Evolutionary conservation across 306 rosid genomes (phyloP), one percentile per base, ranked within the genome.

Genomic region (Lathyrus oleraceus): DNA sequence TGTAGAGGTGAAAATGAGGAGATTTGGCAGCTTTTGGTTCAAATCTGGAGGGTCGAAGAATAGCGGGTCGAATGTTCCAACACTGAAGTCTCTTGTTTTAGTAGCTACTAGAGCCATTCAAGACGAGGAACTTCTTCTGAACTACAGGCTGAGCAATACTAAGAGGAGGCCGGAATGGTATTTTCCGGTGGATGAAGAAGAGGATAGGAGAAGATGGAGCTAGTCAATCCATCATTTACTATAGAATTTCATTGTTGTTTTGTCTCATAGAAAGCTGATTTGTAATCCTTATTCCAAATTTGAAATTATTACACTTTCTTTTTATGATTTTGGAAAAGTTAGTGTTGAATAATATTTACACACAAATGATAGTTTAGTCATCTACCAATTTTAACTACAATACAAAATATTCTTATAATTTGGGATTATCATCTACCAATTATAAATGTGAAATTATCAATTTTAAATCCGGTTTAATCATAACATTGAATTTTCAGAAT

Each of bases 161-260:
- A 90, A 86, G 65, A 84, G 83, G 65, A 76, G 89, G 60, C 97
- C 97, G 0, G 86, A 78, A 40, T 94, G 98, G 97, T 90, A 88
- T 69, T 59, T 75, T 70, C 88, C 96, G 0, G 98, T 94, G 25
- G 91, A 94, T 60, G 96, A 90, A 79, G 98, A 90, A 78, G 98
- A 90, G 80, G 98, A 94, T 62, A 65, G 75, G 76, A 90, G 95
- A 82, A 90, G 98, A 83, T 93, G 97, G 93, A 81, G 96, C 80
- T 88, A 81, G 75, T n/a, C 72, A 65, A 47, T 51, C 47, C 39
- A 51, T 39, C 44, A 23, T 10, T 39, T n/a, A 63, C 52, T 28
- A 8, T 32, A 38, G 8, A 63, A 25, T 25, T 5, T 15, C 40
- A 9, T 49, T 63, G 23, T 61, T 44, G 12, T 58, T 52, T 67